Conservation (phyloP, 164 flowering plant species). For the Magnolia sinica region DNA sequence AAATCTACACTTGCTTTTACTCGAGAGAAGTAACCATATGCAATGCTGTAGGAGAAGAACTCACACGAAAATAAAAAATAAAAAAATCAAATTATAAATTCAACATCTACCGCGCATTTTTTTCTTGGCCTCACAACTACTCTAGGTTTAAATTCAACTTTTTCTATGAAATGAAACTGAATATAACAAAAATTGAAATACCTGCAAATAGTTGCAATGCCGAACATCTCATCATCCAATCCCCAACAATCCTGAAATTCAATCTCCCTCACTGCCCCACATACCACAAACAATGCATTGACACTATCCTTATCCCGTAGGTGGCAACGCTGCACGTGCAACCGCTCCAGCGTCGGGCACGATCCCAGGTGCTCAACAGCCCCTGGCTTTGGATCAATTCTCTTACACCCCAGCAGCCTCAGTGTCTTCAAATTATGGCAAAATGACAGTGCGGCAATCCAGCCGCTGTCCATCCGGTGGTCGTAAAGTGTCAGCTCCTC, state of each 20-base stretch:
- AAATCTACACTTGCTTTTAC: no score
- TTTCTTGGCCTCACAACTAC: background rate
- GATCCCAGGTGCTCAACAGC: slow-evolving; percentile 62
- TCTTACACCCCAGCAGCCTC: slow-evolving; percentile 64
- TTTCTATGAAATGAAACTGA: background rate
- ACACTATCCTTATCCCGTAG: slow-evolving; percentile 57
- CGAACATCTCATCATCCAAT: slow-evolving; percentile 62
- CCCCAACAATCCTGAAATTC: slow-evolving; percentile 87
- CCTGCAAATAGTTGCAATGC: slow-evolving; percentile 63
- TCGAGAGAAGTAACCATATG: no score
- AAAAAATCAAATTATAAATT: background rate
- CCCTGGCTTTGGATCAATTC: slow-evolving; percentile 59
- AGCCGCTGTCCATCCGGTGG: slow-evolving; percentile 87
- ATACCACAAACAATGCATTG: slow-evolving; percentile 61
- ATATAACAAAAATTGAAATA: slow-evolving; percentile 23
- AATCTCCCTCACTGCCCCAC: slow-evolving; percentile 56
- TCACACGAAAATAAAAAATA: no score
- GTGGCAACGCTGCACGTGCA: slow-evolving; percentile 79
- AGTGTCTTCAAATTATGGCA: slow-evolving; percentile 86
- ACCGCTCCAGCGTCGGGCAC: slow-evolving; percentile 63
- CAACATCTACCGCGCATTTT: background rate
- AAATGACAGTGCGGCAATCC: slow-evolving; percentile 69
- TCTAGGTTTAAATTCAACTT: background rate
- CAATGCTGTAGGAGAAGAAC: no score
- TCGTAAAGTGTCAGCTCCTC: slow-evolving; percentile 73